phyloP scores from a whole-genome alignment of 2,329 filamentous ascomycete genomes.

The Epicoccum sorghinum region DNA sequence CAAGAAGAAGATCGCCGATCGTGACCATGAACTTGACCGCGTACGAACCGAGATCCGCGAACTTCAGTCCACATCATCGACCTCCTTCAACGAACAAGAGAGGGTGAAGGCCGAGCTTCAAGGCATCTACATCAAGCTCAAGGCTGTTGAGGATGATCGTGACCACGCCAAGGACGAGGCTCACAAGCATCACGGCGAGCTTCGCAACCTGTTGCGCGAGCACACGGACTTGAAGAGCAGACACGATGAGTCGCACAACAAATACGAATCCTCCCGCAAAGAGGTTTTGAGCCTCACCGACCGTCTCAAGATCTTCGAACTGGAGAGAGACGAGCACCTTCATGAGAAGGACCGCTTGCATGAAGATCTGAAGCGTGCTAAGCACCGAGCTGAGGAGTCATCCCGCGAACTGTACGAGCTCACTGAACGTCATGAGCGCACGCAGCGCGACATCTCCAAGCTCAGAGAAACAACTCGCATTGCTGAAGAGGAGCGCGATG shows the following conservation, averaged over 20 bases:
- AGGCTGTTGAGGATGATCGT: slow-evolving; percentile 26
- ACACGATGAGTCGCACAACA: slow-evolving; percentile 22
- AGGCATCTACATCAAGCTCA: slow-evolving; percentile 23
- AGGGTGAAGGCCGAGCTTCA: slow-evolving; percentile 27
- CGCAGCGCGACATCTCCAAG: slow-evolving; percentile 29
- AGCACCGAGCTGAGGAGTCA: slow-evolving; percentile 25
- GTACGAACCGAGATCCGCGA: slow-evolving; percentile 27
- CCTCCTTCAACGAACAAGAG: slow-evolving; percentile 22
- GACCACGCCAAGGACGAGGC: slow-evolving; percentile 28
- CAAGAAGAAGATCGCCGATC: slow-evolving; percentile 31
- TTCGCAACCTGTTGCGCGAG: slow-evolving; percentile 27
- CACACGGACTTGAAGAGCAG: slow-evolving; percentile 36
- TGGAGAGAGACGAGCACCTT: slow-evolving; percentile 31
- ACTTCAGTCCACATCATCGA: slow-evolving; percentile 14
- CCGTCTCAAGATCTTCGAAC: slow-evolving; percentile 30
- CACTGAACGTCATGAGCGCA: slow-evolving; percentile 29
- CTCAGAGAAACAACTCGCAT: slow-evolving; percentile 28
- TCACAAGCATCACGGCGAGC: slow-evolving; percentile 30
- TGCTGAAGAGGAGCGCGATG: slow-evolving; percentile 30
- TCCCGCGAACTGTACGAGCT: slow-evolving; percentile 31
- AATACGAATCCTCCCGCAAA: slow-evolving; percentile 30
- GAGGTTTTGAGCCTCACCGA: slow-evolving; percentile 27
- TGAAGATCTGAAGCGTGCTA: slow-evolving; percentile 31
- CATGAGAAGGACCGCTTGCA: slow-evolving; percentile 34
- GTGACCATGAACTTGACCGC: slow-evolving; percentile 27